phyloP scores from a whole-genome alignment of 768 basidiomycete species.

The Naganishia vaughanmartiniae region DNA sequence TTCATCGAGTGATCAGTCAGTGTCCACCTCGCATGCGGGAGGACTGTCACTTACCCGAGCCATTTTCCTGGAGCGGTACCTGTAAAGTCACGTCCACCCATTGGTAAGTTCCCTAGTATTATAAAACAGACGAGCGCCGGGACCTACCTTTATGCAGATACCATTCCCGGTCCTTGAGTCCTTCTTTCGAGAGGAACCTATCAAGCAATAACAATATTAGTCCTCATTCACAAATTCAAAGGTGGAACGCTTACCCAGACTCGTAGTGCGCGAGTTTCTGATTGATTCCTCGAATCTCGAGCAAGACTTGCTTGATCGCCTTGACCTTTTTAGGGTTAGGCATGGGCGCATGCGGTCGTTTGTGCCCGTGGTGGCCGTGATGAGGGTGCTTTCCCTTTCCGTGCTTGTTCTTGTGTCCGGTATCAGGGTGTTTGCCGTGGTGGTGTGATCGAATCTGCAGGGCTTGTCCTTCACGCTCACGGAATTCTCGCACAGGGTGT shows the following conservation, averaged over 20 bases:
- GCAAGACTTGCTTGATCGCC: conserved; percentile 46
- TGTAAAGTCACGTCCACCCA: neutral
- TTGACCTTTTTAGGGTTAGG: conserved; percentile 36
- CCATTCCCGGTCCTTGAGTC: conserved; percentile 51
- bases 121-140: too few relatives aligned
- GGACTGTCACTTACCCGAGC: conserved; percentile 36
- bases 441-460: neutral
- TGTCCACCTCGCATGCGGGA: too few relatives aligned
- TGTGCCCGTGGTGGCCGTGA: conserved; percentile 1
- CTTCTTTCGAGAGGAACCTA: conserved; percentile 46
- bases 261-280: conserved; percentile 47
- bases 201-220: neutral
- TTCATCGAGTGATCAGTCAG: too few relatives aligned
- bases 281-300: conserved; percentile 49
- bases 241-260: conserved; percentile 34
- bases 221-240: too few relatives aligned
- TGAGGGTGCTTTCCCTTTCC: neutral
- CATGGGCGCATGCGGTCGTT: neutral
- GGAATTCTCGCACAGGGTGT: neutral
- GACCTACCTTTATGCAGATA: conserved; percentile 47
- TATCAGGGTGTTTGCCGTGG: neutral
- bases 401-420: conserved; percentile 4
- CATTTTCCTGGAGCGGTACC: conserved; percentile 49
- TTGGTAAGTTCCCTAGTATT: too few relatives aligned
- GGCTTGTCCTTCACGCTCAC: neutral